phyloP scores from a whole-genome alignment of 164 flowering plant species.

The Brasenia schreberi region DNA sequence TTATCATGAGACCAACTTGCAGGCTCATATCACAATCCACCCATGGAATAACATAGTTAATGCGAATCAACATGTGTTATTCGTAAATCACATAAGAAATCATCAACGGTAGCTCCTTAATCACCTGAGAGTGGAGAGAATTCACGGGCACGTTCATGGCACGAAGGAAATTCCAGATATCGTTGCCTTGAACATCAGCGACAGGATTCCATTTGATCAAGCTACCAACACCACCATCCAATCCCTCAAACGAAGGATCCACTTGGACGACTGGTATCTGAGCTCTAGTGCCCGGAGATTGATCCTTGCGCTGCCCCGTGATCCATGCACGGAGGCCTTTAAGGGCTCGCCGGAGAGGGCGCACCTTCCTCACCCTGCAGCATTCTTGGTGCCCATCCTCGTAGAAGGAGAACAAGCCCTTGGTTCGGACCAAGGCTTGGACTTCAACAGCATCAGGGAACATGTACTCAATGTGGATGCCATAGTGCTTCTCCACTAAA shows the following conservation, averaged over 20 bases:
- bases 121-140: constrained; percentile 47
- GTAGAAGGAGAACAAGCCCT: constrained; percentile 84
- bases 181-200: constrained; percentile 57
- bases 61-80: too few species aligned
- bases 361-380: constrained; percentile 91
- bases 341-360: constrained; percentile 81
- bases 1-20: too few species aligned
- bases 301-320: constrained; percentile 79
- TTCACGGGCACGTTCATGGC: constrained; percentile 87
- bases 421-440: constrained; percentile 73
- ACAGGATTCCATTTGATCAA: constrained; percentile 95
- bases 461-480: constrained; percentile 82
- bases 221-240: constrained; percentile 80
- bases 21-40: too few species aligned
- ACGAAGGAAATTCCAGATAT: constrained; percentile 74
- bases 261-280: constrained; percentile 84
- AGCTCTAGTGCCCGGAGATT: constrained; percentile 72
- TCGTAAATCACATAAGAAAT: too few species aligned
- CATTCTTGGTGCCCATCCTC: constrained; percentile 98
- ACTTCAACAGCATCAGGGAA: constrained; percentile 95
- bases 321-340: constrained; percentile 91
- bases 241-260: constrained; percentile 78
- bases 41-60: too few species aligned
- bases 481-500: constrained; percentile 71
- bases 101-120: too few species aligned